A percentile compares a stretch with the other conserved stretches of the same genome.
Evolutionary conservation across 805 yeast species (phyloP).

Genomic region (Yamadazyma tumulicola): DNA sequence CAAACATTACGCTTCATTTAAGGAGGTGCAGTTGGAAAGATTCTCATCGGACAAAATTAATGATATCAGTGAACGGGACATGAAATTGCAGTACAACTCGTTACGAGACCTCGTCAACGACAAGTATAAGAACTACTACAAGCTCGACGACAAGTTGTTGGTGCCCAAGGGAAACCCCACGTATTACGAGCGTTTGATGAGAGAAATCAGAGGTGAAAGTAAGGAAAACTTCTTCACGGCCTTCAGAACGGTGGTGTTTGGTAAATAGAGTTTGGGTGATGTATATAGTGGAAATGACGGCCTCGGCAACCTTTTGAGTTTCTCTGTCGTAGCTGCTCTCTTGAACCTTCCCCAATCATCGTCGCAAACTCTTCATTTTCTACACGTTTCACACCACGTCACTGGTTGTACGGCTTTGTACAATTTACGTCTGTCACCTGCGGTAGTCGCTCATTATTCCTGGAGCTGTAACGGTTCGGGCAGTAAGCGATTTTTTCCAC

Average conservation of each 20-base stretch:
- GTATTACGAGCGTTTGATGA: constrained; percentile 67
- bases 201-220: constrained; percentile 67
- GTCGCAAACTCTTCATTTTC: no score
- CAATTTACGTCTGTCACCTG: no score
- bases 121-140: constrained; percentile 61
- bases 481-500: no score
- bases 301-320: no score
- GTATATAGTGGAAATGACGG: constrained; percentile 2
- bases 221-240: constrained; percentile 66
- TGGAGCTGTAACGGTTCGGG: no score
- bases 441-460: no score
- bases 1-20: constrained; percentile 67
- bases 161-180: constrained; percentile 83
- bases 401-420: no score
- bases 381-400: no score
- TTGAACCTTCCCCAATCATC: no score
- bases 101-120: constrained; percentile 55
- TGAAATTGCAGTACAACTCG: constrained; percentile 58
- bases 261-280: constrained; percentile 53
- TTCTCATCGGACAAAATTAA: constrained; percentile 33
- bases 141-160: constrained; percentile 60
- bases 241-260: constrained; percentile 70
- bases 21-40: constrained; percentile 54
- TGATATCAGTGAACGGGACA: constrained; percentile 45
- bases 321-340: no score